Evolutionary conservation across 1,284 basidiomycete species (phyloP).

Genomic region (Gymnopus androsaceus): DNA sequence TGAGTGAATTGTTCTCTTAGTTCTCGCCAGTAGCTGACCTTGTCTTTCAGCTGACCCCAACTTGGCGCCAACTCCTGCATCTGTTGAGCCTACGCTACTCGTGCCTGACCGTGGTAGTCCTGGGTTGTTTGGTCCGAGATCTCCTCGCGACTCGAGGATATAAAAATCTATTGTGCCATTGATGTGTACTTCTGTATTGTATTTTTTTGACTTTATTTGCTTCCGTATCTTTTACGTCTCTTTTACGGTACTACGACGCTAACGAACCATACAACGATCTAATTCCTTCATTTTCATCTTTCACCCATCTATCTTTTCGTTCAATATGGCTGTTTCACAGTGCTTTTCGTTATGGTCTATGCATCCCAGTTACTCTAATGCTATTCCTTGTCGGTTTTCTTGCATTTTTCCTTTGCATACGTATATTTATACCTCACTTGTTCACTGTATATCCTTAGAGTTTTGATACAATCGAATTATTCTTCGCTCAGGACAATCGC

Average conservation of each 20-base stretch:
- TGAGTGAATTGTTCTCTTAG: constrained; percentile 37
- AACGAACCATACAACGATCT: not conserved
- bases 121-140: constrained; percentile 66
- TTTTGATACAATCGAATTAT: too few species aligned
- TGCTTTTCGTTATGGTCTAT: not conserved
- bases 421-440: too few species aligned
- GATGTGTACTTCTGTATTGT: not conserved
- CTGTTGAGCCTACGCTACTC: constrained; percentile 51
- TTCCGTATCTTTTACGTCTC: not conserved
- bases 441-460: too few species aligned
- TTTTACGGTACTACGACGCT: not conserved
- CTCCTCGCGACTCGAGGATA: constrained; percentile 43
- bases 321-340: not conserved
- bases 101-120: constrained; percentile 57
- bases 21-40: constrained; percentile 10
- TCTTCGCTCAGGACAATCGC: too few species aligned
- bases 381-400: not conserved
- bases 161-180: not conserved
- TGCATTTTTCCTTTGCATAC: not conserved
- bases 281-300: not conserved
- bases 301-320: not conserved
- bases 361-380: not conserved
- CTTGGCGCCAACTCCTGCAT: constrained; percentile 51
- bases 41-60: constrained; percentile 45
- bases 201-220: not conserved